Base-by-base conservation (phyloP, 768 basidiomycete genomes). In the Floccularia luteovirens region DNA sequence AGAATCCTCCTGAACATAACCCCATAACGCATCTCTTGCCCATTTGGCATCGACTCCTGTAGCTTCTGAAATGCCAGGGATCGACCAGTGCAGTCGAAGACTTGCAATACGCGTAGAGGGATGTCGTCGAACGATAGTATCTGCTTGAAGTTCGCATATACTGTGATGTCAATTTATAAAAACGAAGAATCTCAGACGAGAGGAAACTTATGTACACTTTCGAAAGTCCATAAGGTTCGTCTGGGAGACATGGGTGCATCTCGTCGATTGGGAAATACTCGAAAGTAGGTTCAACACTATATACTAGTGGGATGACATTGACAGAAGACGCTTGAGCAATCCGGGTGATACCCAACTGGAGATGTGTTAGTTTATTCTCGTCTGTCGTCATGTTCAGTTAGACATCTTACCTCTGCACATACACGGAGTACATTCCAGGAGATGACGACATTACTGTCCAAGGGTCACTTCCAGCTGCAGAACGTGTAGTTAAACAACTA, bases 341-440 rank as follows among this genome's bases (percentile, higher is more conserved):
- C 5, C 74, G 68, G 16, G 63, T 64, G 51, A 83, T 82, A 5
- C 74, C 74, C 25, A 83, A 58, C 72, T 75, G 13, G 37, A 21
- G 14, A 24, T 24, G n/a, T n/a, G 32, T 21, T 23, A 41, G 30
- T 32, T 13, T 31, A 24, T 22, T 34, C 8, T 7, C 20, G 7
- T 27, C 12, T 8, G 8, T 19, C 14, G 30, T 13, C 21, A n/a
- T 24, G 27, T n/a, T 11, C 19, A n/a, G n/a, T n/a, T n/a, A n/a
- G n/a, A n/a, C n/a, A n/a, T 42, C 54, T 39, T 46, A 76, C 79
- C 62, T 83, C 78, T 36, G 78, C 80, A 39, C 75, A 75, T 3
- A 78, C 77, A n/a, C 77, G 72, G 33, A 83, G 60, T 36, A 81
- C 62, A 51, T 83, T 83, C 77, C 79, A 83, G n/a, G 77, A 77